Percentiles rank a stretch among this genome's conserved stretches.
These are phyloP conservation scores for Gracilaria gracilis DNA, from an alignment of 23 red algal species.

Conservation along the genomic window DNA sequence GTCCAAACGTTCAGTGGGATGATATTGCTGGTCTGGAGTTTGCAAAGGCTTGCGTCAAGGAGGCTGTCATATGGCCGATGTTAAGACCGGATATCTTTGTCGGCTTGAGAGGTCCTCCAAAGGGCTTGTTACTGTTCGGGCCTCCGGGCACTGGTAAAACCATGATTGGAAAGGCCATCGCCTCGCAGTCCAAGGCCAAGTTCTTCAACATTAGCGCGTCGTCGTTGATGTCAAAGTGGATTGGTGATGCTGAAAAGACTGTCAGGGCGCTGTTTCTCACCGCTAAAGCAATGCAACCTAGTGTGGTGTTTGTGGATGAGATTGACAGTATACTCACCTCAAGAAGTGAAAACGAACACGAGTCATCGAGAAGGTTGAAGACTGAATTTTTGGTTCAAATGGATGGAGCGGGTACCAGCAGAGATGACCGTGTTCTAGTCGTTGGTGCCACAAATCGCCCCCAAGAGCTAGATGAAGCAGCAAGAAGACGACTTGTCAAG, in stretches of 20 bases:
- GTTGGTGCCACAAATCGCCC: constrained; percentile 97
- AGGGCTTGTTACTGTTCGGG: constrained; percentile 94
- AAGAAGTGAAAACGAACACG: constrained; percentile 84
- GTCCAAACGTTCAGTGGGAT: constrained; percentile 83
- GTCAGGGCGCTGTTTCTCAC: constrained; percentile 92
- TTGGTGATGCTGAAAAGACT: constrained; percentile 96
- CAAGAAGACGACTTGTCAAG: constrained; percentile 83
- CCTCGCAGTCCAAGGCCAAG: constrained; percentile 77
- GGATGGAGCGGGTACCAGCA: constrained; percentile 88
- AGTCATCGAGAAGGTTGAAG: constrained; percentile 88
- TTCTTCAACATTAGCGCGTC: constrained; percentile 97
- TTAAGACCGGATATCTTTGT: constrained; percentile 85
- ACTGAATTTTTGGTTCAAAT: constrained; percentile 99
- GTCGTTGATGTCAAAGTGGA: constrained; percentile 93
- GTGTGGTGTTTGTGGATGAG: constrained; percentile 99
- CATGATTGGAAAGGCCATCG: constrained; percentile 96
- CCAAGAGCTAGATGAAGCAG: constrained; percentile 94
- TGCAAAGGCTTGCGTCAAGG: constrained; percentile 94
- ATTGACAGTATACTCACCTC: constrained; percentile 88
- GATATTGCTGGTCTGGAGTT: constrained; percentile 96
- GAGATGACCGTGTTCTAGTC: constrained; percentile 94
- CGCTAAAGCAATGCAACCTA: constrained; percentile 79
- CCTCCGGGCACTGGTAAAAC: constrained; percentile 99
- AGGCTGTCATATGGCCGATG: constrained; percentile 98
- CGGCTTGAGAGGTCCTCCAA: constrained; percentile 85